A percentile compares a stretch with the other conserved stretches of the same genome.
Conservation (phyloP, 2,329 filamentous ascomycete genomes). For the Ustilaginoidea virens region DNA sequence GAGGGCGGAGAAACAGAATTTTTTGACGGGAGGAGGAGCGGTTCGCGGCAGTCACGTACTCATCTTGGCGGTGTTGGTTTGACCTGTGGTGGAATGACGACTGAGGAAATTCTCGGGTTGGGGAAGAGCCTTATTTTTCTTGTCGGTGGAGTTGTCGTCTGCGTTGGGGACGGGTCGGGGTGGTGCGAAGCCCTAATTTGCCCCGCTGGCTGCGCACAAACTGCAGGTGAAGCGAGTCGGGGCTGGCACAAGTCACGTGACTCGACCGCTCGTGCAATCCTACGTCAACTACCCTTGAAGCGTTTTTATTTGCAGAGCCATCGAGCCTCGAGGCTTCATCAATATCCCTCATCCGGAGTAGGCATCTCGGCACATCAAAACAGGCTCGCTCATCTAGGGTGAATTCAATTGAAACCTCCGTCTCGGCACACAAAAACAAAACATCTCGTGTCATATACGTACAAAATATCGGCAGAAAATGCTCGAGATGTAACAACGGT, state of each 20-base stretch:
- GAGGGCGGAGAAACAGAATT: background rate
- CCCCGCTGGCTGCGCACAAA: constrained; percentile 8
- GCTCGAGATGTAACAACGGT: background rate
- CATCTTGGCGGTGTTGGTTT: constrained; percentile 37
- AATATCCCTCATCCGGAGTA: too few species aligned
- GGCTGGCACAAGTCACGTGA: too few species aligned
- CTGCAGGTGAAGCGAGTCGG: too few species aligned
- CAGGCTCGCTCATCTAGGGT: too few species aligned
- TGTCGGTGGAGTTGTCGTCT: constrained; percentile 22
- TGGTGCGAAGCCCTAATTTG: constrained; percentile 20
- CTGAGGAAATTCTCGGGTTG: constrained; percentile 19
- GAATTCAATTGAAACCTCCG: too few species aligned
- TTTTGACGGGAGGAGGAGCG: constrained; percentile 2
- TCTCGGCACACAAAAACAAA: constrained; percentile 3
- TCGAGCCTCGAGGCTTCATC: too few species aligned
- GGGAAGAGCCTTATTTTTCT: constrained; percentile 14
- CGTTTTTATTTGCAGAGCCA: too few species aligned
- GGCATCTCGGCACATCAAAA: too few species aligned
- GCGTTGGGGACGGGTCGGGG: constrained; percentile 9
- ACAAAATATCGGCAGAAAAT: constrained; percentile 2
- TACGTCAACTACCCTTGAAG: too few species aligned
- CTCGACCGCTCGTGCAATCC: too few species aligned
- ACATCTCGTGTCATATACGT: background rate
- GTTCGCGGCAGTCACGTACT: constrained; percentile 32
- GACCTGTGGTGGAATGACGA: constrained; percentile 23